A percentile compares a stretch with the other conserved stretches of the same genome.
Evolutionary conservation across 106 monocot genomes (phyloP).

Genomic region (Allium sativum): DNA sequence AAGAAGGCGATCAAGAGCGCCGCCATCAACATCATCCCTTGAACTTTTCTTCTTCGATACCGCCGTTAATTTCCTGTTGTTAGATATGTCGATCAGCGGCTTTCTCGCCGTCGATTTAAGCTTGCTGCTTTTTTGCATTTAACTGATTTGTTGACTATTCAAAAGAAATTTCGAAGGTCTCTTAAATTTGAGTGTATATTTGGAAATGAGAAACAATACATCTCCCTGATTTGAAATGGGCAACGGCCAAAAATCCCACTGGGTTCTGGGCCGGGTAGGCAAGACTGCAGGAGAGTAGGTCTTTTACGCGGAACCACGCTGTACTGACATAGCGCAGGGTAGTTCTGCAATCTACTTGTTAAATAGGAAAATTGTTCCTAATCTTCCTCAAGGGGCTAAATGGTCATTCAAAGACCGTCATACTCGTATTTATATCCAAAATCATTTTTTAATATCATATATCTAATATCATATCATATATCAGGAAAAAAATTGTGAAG

Average conservation of each 20-base stretch:
- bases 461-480: too few species aligned
- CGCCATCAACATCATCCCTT: constrained; percentile 1
- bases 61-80: not conserved
- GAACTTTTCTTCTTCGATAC: constrained; percentile 7
- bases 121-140: constrained; percentile 5
- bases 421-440: too few species aligned
- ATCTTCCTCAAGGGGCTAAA: too few species aligned
- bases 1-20: constrained; percentile 24
- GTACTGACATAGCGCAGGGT: too few species aligned
- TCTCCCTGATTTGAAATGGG: not conserved
- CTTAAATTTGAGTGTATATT: too few species aligned
- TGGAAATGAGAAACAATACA: not conserved
- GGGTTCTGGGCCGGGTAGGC: not conserved
- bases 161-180: not conserved
- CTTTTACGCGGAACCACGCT: too few species aligned
- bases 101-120: constrained; percentile 10
- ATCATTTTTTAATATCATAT: too few species aligned
- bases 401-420: too few species aligned
- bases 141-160: not conserved
- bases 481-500: too few species aligned
- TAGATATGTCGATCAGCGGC: constrained; percentile 16
- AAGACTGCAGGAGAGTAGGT: too few species aligned
- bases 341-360: too few species aligned
- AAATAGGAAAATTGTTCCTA: too few species aligned
- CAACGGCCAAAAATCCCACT: not conserved